Evolutionary conservation across 495 filamentous ascomycete species (phyloP).

Genomic region (Staphylotrichum longicolle): DNA sequence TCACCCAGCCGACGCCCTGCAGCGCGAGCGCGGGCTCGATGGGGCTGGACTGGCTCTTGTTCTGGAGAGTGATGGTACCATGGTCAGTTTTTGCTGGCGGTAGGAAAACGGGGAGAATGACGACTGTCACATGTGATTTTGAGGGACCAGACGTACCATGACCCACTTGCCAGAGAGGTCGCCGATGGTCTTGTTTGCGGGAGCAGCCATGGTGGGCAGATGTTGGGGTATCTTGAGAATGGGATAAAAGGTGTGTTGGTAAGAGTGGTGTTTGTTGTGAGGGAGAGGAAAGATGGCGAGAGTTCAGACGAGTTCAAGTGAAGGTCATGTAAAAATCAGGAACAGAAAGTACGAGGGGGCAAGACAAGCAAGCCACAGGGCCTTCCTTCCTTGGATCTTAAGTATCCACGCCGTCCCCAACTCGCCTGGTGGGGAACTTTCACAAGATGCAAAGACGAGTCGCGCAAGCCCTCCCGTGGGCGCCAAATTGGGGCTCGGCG

Average conservation of each 20-base stretch:
- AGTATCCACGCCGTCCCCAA: conserved; percentile 7
- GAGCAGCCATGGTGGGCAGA: conserved; percentile 72
- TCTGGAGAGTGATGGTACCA: conserved; percentile 47
- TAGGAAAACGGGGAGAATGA: too few species aligned
- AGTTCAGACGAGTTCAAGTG: not conserved
- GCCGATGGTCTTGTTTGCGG: conserved; percentile 64
- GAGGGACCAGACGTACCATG: conserved; percentile 57
- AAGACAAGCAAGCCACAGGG: not conserved
- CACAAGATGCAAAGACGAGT: conserved; percentile 7
- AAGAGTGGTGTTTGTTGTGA: not conserved
- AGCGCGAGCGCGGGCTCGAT: conserved; percentile 69
- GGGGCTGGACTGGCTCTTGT: conserved; percentile 72
- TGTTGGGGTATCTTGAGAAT: not conserved
- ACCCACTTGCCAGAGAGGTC: conserved; percentile 75
- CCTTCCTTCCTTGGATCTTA: conserved; percentile 7
- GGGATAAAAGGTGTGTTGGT: not conserved
- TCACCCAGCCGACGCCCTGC: conserved; percentile 82
- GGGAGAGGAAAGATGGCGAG: not conserved
- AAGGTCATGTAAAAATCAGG: not conserved
- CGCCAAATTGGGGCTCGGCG: conserved; percentile 10
- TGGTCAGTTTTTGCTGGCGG: not conserved
- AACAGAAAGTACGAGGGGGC: not conserved
- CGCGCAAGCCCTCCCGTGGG: too few species aligned
- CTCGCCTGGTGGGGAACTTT: not conserved
- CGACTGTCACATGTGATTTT: not conserved